phyloP scores from a whole-genome alignment of 306 rosid species.

The Calophaca sinica region DNA sequence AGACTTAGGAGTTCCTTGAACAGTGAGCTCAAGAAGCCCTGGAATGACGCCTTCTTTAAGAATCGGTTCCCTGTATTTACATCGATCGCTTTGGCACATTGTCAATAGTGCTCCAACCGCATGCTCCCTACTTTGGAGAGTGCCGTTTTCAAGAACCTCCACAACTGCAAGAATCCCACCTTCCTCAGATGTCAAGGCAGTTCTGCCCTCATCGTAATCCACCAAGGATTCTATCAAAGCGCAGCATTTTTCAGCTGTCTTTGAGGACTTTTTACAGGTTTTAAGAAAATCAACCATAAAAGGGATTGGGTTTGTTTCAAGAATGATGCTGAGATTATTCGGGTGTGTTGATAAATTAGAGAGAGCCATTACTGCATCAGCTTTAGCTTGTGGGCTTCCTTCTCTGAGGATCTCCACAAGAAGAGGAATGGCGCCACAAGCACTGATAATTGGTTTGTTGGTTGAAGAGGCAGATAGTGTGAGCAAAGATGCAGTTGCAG shows the following conservation, averaged over 20 bases:
- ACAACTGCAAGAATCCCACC: slow-evolving; percentile 95
- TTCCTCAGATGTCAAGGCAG: slow-evolving; percentile 78
- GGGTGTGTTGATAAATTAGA: slow-evolving; percentile 86
- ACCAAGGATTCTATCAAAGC: slow-evolving; percentile 82
- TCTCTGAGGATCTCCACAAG: slow-evolving; percentile 77
- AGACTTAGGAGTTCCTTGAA: slow-evolving; percentile 94
- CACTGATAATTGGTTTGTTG: slow-evolving; percentile 83
- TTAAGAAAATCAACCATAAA: slow-evolving; percentile 67
- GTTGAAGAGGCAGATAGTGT: slow-evolving; percentile 86
- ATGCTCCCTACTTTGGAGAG: slow-evolving; percentile 83
- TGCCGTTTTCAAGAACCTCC: slow-evolving; percentile 91
- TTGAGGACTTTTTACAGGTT: slow-evolving; percentile 82
- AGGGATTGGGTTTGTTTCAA: slow-evolving; percentile 72
- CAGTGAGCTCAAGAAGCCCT: slow-evolving; percentile 95
- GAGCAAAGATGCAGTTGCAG: slow-evolving; percentile 86
- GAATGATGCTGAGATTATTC: slow-evolving; percentile 63
- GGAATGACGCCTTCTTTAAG: slow-evolving; percentile 98
- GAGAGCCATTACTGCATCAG: slow-evolving; percentile 95
- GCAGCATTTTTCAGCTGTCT: slow-evolving; percentile 91
- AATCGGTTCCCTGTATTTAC: slow-evolving; percentile 87
- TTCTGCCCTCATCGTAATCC: slow-evolving; percentile 77
- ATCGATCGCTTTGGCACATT: slow-evolving; percentile 85
- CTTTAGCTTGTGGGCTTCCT: slow-evolving; percentile 86
- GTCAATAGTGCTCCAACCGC: slow-evolving; percentile 86
- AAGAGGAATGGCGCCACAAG: slow-evolving; percentile 86